Evolutionary conservation across 768 basidiomycete genomes (phyloP).

Genomic region (Lepiota subincarnata): DNA sequence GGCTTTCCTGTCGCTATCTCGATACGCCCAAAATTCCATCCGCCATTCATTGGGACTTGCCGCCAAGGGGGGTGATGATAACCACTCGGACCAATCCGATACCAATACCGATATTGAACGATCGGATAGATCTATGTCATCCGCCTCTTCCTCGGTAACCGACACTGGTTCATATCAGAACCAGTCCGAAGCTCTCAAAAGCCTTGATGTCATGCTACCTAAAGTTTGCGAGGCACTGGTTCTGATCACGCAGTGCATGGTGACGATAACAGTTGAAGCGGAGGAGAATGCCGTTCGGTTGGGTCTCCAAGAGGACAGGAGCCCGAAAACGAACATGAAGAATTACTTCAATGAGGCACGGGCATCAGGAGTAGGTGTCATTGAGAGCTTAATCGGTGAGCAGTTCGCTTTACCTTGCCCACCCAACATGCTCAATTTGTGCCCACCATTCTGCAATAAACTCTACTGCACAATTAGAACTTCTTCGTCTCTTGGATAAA

Average conservation of each 20-base stretch:
- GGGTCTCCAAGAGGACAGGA: conserved; percentile 15
- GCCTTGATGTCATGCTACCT: conserved; percentile 65
- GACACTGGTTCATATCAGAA: conserved; percentile 1
- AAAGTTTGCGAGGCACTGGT: conserved; percentile 80
- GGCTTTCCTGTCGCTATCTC: conserved; percentile 56
- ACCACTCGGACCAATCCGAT: conserved; percentile 3
- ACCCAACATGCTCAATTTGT: not conserved
- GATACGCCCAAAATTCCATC: conserved; percentile 54
- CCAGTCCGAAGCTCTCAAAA: conserved; percentile 10
- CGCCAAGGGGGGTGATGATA: conserved; percentile 13
- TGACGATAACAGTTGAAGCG: conserved; percentile 56
- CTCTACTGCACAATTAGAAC: conserved; percentile 38
- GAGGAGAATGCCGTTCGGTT: conserved; percentile 28
- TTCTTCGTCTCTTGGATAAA: conserved; percentile 69
- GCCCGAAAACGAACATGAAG: conserved; percentile 28
- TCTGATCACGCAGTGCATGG: conserved; percentile 71
- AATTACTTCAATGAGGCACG: conserved; percentile 41
- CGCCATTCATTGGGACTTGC: conserved; percentile 36
- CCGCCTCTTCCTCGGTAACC: conserved; percentile 1
- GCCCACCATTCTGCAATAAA: too few relatives aligned
- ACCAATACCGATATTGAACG: not conserved
- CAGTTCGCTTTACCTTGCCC: conserved; percentile 8
- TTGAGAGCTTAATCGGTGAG: conserved; percentile 59
- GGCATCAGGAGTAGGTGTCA: conserved; percentile 40
- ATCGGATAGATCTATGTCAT: conserved; percentile 8